Evolutionary conservation across 176 grass and related monocot genomes (phyloP).

Genomic region (Areca catechu): DNA sequence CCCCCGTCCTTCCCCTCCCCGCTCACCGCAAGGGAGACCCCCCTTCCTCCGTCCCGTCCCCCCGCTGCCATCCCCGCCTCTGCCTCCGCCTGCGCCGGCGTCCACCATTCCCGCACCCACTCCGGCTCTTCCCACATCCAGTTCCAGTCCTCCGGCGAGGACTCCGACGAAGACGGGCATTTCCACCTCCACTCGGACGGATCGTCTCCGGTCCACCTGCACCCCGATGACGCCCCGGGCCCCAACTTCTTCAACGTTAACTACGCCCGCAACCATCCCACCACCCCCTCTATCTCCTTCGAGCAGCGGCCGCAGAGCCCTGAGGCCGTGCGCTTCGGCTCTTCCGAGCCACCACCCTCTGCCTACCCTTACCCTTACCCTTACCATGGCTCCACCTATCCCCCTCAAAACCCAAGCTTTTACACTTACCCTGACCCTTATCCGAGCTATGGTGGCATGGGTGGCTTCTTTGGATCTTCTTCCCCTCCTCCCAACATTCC

Average conservation of each 20-base stretch:
- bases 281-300: conserved; percentile 14
- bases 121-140: conserved; percentile 23
- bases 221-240: neutral
- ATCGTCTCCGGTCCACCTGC: conserved; percentile 4
- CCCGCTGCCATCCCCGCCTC: conserved; percentile 7
- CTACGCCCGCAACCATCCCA: conserved; percentile 25
- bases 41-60: conserved; percentile 15
- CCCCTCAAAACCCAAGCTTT: conserved; percentile 21
- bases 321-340: conserved; percentile 4
- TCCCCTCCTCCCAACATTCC: conserved; percentile 16
- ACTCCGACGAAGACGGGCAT: neutral
- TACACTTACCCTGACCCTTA: conserved; percentile 25
- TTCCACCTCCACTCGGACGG: conserved; percentile 1
- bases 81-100: neutral
- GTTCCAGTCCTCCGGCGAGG: conserved; percentile 6
- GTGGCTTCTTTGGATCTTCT: conserved; percentile 25
- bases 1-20: conserved; percentile 56
- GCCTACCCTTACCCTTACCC: too few species aligned
- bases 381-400: conserved; percentile 5
- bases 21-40: conserved; percentile 55
- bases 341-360: neutral
- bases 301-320: conserved; percentile 11
- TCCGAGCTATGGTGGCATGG: conserved; percentile 9
- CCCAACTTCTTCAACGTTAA: conserved; percentile 16
- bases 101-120: conserved; percentile 4